Conservation (phyloP, 1,284 basidiomycete species). For the Termitomyces sp. region DNA sequence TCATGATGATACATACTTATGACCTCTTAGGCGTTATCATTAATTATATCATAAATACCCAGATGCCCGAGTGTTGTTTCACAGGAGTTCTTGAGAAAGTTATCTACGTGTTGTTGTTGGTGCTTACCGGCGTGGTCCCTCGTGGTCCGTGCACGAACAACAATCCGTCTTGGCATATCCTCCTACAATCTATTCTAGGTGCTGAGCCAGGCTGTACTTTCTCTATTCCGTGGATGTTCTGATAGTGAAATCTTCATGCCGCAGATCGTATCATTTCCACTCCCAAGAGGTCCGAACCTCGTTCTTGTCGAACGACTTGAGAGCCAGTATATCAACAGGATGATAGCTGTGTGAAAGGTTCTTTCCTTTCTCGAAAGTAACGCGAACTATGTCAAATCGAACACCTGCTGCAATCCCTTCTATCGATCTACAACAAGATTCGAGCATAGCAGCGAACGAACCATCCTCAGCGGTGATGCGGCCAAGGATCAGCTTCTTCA, state of each 20-base stretch:
- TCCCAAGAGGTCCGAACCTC: constrained; percentile 3
- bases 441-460: too few species aligned
- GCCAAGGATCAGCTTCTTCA: too few species aligned
- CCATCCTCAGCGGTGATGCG: too few species aligned
- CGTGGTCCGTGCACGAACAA: too few species aligned
- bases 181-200: not conserved
- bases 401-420: too few species aligned
- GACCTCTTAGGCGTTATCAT: not conserved
- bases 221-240: not conserved
- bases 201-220: not conserved
- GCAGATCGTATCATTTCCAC: constrained; percentile 2
- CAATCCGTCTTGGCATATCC: not conserved
- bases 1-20: not conserved
- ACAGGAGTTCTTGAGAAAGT: not conserved
- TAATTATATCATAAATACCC: not conserved
- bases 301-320: not conserved
- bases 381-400: too few species aligned
- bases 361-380: too few species aligned
- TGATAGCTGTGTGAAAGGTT: not conserved
- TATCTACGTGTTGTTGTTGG: too few species aligned
- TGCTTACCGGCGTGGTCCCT: too few species aligned
- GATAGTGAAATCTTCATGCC: not conserved
- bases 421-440: too few species aligned
- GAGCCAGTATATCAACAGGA: not conserved
- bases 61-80: not conserved